Base-by-base conservation (phyloP, 352 stramenopile species). In the Globisporangium orthogonon region DNA sequence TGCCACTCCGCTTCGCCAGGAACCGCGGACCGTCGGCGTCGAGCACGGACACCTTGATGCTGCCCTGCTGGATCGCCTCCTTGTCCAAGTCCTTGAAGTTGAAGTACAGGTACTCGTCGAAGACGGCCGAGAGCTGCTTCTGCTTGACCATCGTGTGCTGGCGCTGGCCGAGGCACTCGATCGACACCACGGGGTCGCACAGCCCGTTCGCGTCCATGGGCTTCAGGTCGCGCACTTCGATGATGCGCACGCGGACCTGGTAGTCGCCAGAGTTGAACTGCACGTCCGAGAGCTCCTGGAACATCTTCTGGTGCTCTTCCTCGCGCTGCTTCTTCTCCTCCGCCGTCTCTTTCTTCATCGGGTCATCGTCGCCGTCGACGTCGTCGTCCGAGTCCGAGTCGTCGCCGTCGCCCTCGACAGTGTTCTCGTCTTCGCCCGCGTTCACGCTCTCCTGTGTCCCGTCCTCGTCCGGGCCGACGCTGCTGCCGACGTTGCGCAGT, bases 51-150 rank as follows among this genome's bases (percentile, higher is more conserved):
- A 96, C 72, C 55, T 87, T 86, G 57, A 96, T 87, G 37, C 60
- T 86, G 43, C 78, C 76, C 53, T 84, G 74, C 59, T 94, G 73
- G 7, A 90, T 65, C 17, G 69, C 75, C 35, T 91, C 80, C 65
- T 83, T 87, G 62, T 91, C 80, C 7, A 95, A 17, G 45, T 91
- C 64, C 31, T 73, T 71, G 40, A 97, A 91, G 58, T 94, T 87
- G 65, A 98, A 96, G 54, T 92, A 92, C 29, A 97, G 71, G 15
- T 81, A 78, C 60, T 97, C 86, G 64, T 98, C 91, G 70, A 96
- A 97, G 3, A 97, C 84, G 43, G 76, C 91, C 30, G 76, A 92
- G 13, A 90, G 69, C 51, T 89, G 78, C 58, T 95, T 84, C 60
- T 89, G 72, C 73, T 95, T 86, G 55, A 94, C 75, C 45, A 80